Percentiles rank a stretch among this genome's conserved stretches.
These are phyloP conservation scores for Ichthyophthirius multifiliis DNA, from an alignment of 169 alveolate species.

Conservation along the genomic window DNA sequence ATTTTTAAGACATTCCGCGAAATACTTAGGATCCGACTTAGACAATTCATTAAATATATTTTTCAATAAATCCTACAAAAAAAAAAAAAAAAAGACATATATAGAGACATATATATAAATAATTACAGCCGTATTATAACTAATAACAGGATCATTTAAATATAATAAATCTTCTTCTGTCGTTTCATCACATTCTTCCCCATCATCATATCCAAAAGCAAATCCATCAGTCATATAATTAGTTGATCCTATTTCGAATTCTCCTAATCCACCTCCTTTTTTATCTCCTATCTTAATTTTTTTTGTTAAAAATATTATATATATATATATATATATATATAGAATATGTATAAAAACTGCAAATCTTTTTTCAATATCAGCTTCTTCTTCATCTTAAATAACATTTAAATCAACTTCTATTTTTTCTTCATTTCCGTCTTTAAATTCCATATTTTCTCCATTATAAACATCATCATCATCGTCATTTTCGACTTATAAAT, in stretches of 20 bases:
- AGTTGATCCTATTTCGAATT: conserved; percentile 75
- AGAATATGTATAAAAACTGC: conserved; percentile 6
- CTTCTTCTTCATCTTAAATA: conserved; percentile 66
- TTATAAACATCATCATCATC: conserved; percentile 67
- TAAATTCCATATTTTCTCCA: neutral
- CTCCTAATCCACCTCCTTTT: conserved; percentile 73
- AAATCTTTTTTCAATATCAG: conserved; percentile 23
- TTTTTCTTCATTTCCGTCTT: conserved; percentile 19
- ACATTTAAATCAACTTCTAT: conserved; percentile 53
- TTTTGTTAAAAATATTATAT: neutral
- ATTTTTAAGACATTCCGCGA: neutral
- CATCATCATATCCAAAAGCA: conserved; percentile 72
- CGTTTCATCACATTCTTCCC: conserved; percentile 76
- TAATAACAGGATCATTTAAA: conserved; percentile 49
- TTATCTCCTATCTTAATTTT: conserved; percentile 45
- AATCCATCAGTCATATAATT: conserved; percentile 76
- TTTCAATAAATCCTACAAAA: neutral
- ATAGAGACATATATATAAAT: neutral
- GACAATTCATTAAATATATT: neutral
- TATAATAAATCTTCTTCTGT: conserved; percentile 69
- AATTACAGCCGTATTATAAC: conserved; percentile 41
- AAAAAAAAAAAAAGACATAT: neutral
- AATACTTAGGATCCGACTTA: conserved; percentile 9
- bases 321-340: neutral
- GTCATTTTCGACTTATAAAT: conserved; percentile 43